Percentiles rank a stretch among this genome's conserved stretches.
phyloP scores from a whole-genome alignment of 83 land plant genomes.

The Diphasiastrum complanatum region DNA sequence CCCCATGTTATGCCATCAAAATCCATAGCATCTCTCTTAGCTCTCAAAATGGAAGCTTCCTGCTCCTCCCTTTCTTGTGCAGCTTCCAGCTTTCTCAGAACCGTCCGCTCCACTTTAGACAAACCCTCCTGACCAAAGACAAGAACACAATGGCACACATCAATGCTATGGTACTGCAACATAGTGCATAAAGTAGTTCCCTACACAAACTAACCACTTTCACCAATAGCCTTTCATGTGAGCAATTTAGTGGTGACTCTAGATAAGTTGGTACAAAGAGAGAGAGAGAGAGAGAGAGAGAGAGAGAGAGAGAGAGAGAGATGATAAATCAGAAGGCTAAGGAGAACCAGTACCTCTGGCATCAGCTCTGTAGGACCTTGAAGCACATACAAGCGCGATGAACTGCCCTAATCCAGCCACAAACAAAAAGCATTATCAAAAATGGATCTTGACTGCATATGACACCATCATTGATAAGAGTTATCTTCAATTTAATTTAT shows the following conservation, averaged over 20 bases:
- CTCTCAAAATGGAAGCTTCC: constrained; percentile 74
- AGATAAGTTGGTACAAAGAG: background rate
- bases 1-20: constrained; percentile 93
- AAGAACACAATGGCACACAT: background rate
- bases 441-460: background rate
- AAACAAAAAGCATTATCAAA: background rate
- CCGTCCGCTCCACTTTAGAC: constrained; percentile 33
- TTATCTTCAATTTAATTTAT: too few relatives aligned
- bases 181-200: too few relatives aligned
- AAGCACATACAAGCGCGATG: constrained; percentile 76
- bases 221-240: too few relatives aligned
- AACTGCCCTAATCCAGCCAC: constrained; percentile 37
- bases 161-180: too few relatives aligned
- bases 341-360: constrained; percentile 66
- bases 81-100: constrained; percentile 31
- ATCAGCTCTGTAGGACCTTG: constrained; percentile 92
- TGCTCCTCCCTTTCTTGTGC: constrained; percentile 45
- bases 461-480: too few relatives aligned
- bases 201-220: constrained; percentile 1
- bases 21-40: constrained; percentile 63
- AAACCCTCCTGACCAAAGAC: constrained; percentile 31
- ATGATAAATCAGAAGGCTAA: background rate
- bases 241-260: background rate
- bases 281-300: constrained; percentile 4
- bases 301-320: constrained; percentile 2